Evolutionary conservation across 1,284 basidiomycete species (phyloP).

Genomic region (Trametes versicolor): DNA sequence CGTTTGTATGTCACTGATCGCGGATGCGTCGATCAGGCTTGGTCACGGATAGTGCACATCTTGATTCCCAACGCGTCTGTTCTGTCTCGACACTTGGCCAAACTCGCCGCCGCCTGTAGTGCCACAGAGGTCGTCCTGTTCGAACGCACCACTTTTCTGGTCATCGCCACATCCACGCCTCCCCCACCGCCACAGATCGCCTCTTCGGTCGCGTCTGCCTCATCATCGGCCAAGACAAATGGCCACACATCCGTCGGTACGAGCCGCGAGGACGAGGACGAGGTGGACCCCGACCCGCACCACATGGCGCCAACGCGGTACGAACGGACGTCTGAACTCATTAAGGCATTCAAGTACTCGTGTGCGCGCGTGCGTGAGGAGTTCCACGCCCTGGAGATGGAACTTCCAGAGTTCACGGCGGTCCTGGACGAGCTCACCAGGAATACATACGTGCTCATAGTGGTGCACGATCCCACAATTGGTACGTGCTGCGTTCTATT

Average conservation of each 20-base stretch:
- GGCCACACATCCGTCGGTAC: constrained; percentile 32
- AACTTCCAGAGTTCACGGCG: constrained; percentile 86
- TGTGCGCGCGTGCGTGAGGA: constrained; percentile 87
- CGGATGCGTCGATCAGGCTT: constrained; percentile 69
- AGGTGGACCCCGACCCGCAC: constrained; percentile 51
- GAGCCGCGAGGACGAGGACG: constrained; percentile 23
- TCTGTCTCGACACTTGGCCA: constrained; percentile 87
- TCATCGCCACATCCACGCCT: constrained; percentile 82
- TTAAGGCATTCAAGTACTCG: constrained; percentile 94
- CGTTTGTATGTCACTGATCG: constrained; percentile 14
- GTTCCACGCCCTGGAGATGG: constrained; percentile 84
- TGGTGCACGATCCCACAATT: constrained; percentile 89
- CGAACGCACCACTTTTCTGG: constrained; percentile 96
- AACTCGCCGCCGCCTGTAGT: constrained; percentile 85
- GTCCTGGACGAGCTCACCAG: constrained; percentile 95
- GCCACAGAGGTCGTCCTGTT: constrained; percentile 97
- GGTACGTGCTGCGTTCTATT: constrained; percentile 58
- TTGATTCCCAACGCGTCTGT: constrained; percentile 95
- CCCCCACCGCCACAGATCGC: constrained; percentile 33
- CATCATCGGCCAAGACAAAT: constrained; percentile 39
- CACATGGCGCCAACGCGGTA: constrained; percentile 85
- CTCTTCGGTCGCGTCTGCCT: constrained; percentile 37
- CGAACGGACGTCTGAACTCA: constrained; percentile 94
- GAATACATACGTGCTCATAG: constrained; percentile 94
- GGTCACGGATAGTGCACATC: constrained; percentile 97